These are phyloP conservation scores for Macrolepiota fuliginosa DNA, from an alignment of 768 basidiomycete genomes.

Conservation along the genomic window DNA sequence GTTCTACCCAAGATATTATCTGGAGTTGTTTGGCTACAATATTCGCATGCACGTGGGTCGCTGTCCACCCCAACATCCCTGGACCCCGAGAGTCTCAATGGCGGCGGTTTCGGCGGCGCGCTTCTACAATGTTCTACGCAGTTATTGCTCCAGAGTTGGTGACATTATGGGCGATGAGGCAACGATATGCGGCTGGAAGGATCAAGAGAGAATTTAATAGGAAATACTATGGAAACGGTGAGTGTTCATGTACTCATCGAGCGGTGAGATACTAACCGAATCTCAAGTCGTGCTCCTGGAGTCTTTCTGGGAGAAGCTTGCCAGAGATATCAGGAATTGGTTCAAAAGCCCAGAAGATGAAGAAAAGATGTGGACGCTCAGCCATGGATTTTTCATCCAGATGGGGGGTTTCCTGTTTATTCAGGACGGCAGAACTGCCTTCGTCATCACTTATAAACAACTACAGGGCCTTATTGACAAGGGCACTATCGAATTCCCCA, in stretches of 20 bases:
- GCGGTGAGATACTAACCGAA: neutral
- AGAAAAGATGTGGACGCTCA: conserved; percentile 11
- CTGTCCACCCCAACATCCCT: conserved; percentile 20
- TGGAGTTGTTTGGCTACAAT: conserved; percentile 20
- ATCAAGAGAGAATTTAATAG: neutral
- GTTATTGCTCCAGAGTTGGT: conserved; percentile 13
- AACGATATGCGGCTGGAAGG: conserved; percentile 2
- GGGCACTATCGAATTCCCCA: conserved; percentile 12
- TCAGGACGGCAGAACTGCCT: neutral
- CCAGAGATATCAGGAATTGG: neutral
- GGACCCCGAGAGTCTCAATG: conserved; percentile 5
- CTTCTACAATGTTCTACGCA: conserved; percentile 9
- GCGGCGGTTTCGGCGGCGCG: neutral
- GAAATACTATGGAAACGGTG: neutral
- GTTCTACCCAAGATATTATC: conserved; percentile 14
- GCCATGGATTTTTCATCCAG: conserved; percentile 14
- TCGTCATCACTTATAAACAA: neutral
- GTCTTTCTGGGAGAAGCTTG: neutral
- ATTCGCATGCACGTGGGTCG: conserved; percentile 21
- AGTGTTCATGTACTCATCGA: neutral
- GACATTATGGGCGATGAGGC: conserved; percentile 9
- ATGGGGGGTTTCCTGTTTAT: conserved; percentile 14
- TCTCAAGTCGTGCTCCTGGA: neutral
- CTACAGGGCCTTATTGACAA: neutral
- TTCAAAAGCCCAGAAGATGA: neutral